Percentiles rank a stretch among this genome's conserved stretches.
Conservation (phyloP, 83 land plant genomes). For the Isoetes engelmannii region DNA sequence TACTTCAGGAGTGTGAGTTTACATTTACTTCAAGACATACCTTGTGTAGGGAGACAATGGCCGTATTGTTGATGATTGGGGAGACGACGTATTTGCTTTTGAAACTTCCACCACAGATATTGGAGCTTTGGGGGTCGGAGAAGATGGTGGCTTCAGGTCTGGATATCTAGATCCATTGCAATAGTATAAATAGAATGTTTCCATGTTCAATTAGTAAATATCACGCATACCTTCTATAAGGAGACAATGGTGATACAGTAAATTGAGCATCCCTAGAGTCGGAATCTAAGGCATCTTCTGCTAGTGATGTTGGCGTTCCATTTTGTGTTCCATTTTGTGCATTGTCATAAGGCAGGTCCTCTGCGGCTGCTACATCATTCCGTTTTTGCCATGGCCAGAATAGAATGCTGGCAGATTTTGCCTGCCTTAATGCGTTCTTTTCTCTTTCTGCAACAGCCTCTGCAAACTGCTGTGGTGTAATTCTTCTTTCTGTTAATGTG, state of each 20-base stretch:
- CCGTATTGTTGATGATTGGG: too few relatives aligned
- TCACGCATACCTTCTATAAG: conserved; percentile 33
- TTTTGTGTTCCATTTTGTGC: conserved; percentile 11
- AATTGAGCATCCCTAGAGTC: background rate
- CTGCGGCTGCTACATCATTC: conserved; percentile 4
- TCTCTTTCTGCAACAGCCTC: background rate
- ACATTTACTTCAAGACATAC: conserved; percentile 18
- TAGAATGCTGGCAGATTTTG: background rate
- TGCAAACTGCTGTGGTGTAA: background rate
- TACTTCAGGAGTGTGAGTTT: background rate
- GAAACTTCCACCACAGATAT: background rate
- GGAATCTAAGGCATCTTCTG: conserved; percentile 9
- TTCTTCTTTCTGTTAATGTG: background rate
- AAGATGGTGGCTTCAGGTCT: conserved; percentile 68
- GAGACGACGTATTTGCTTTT: too few relatives aligned
- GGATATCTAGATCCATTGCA: conserved; percentile 40
- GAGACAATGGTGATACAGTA: conserved; percentile 30
- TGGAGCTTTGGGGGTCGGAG: conserved; percentile 40
- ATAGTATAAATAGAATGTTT: background rate
- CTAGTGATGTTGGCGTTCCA: conserved; percentile 14
- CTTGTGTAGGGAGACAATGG: background rate
- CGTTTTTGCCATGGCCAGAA: conserved; percentile 19
- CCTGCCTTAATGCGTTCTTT: background rate
- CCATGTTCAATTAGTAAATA: too few relatives aligned
- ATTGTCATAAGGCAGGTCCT: conserved; percentile 3